Evolutionary conservation across 768 basidiomycete genomes (phyloP), one percentile per base, ranked within the genome.

Genomic region (Symmetrospora coprosmae): DNA sequence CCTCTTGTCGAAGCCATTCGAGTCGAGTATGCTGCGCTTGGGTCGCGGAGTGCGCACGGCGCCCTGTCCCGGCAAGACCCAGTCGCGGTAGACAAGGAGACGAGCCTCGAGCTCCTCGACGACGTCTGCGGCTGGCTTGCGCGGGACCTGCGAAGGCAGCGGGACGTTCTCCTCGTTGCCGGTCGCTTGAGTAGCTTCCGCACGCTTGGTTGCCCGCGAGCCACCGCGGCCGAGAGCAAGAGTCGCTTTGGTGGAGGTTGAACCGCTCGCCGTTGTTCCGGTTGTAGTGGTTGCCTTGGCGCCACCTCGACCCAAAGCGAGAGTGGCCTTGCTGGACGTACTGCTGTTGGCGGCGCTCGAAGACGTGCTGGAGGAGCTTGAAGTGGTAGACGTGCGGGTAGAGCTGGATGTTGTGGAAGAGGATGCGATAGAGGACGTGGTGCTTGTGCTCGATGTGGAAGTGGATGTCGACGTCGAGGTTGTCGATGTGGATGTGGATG

Each of bases 51-150:
- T 53, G 9, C 51, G 51, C 2, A 53, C 51, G 6, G 51, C 51
- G 25, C 51, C 51, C n/a, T n/a, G n/a, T n/a, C n/a, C n/a, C 14
- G 51, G 51, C 2, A 53, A 30, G 31, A 53, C 40, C 51, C 51
- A 53, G 25, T 53, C 51, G 4, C 51, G 33, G 27, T 53, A 53
- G 25, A 53, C 51, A 33, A 37, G 25, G 8, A 53, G 27, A 17
- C 31, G 34, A 25, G 25, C 14, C 40, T 53, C 51, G 35, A 53
- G 51, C 28, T 50, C 49, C 21, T 50, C 49, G 5, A 50, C 49
- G 4, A 34, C 49, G 16, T 50, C 49, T 21, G 14, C 21, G 13
- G 49, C 49, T 33, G 28, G 23, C 30, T 34, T 50, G 11, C 33
- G 23, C 3, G 45, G 7, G 16, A 14, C 8, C 19, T 47, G 45